These are phyloP conservation scores for Balamuthia mandrillaris DNA, from an alignment of 208 protist genomes.

Conservation along the genomic window DNA sequence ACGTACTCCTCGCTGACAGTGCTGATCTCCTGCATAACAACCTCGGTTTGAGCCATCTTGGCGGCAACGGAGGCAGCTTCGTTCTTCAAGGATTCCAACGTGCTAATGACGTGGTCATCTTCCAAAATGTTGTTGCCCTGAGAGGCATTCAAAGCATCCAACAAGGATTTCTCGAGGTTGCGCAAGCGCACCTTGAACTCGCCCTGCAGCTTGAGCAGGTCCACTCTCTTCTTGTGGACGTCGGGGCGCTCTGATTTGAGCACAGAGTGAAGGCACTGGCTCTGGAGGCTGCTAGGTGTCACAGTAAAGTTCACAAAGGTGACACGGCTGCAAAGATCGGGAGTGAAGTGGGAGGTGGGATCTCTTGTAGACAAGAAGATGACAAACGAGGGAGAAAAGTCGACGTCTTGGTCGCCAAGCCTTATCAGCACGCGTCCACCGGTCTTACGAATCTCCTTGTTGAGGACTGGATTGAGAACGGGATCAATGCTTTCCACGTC, in stretches of 20 bases:
- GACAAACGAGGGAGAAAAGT: slow-evolving; percentile 93
- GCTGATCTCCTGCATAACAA: slow-evolving; percentile 82
- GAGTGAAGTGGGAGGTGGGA: slow-evolving; percentile 87
- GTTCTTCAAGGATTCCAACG: slow-evolving; percentile 89
- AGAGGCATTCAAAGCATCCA: slow-evolving; percentile 85
- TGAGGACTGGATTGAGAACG: slow-evolving; percentile 95
- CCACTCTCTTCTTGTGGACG: slow-evolving; percentile 84
- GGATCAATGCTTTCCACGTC: slow-evolving; percentile 98
- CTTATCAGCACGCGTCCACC: slow-evolving; percentile 90
- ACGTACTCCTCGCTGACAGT: slow-evolving; percentile 79
- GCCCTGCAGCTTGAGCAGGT: slow-evolving; percentile 89
- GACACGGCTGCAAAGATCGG: slow-evolving; percentile 68
- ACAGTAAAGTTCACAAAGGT: slow-evolving; percentile 89
- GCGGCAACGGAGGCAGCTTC: slow-evolving; percentile 83
- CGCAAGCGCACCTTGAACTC: slow-evolving; percentile 89
- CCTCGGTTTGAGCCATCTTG: slow-evolving; percentile 86
- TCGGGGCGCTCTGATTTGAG: slow-evolving; percentile 87
- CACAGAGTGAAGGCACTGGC: slow-evolving; percentile 88
- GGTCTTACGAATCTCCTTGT: slow-evolving; percentile 89
- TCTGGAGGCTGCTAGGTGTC: slow-evolving; percentile 89
- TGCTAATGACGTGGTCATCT: slow-evolving; percentile 85
- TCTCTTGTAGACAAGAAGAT: slow-evolving; percentile 96
- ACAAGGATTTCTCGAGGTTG: slow-evolving; percentile 91
- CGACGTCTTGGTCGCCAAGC: slow-evolving; percentile 94
- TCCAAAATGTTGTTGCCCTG: slow-evolving; percentile 89